Evolutionary conservation across 2,329 filamentous ascomycete genomes (phyloP), one percentile per base, ranked within the genome.

Genomic region (Xylariaceae sp.): DNA sequence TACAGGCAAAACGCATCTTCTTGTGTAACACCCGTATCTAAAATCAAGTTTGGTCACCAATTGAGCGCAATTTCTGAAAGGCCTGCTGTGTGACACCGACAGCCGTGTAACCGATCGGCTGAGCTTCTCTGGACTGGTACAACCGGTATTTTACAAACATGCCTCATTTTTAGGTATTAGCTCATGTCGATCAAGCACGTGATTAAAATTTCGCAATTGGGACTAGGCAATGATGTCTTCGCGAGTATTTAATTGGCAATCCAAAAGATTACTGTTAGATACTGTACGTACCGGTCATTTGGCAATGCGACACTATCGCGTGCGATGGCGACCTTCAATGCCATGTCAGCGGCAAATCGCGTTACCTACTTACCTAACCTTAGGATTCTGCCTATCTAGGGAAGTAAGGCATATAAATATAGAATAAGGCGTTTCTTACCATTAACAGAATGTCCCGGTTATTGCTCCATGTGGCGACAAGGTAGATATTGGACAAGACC

Each of bases 301-400:
- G 40, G 48, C 36, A 56, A 60, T 62, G 53, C 57, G 51, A 62
- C 60, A 58, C 50, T 55, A 57, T 60, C 57, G 53, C 57, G 57
- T 62, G 60, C 50, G 60, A 58, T 62, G 57, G 49, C 60, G 53
- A 62, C 40, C 47, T 53, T 56, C 39, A 49, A 44, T n/a, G 36
- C 37, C 48, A 14, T 21, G 39, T 31, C 12, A 2, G 23, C 33
- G 14, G 16, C 39, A 33, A 37, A 45, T 39, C 12, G 33, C 26
- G 28, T 23, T 29, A 24, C 16, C n/a, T n/a, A n/a, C n/a, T n/a
- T n/a, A n/a, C n/a, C n/a, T n/a, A n/a, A n/a, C n/a, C n/a, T n/a
- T n/a, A n/a, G n/a, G n/a, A n/a, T n/a, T n/a, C n/a, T n/a, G n/a
- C n/a, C n/a, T 3, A 23, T 12, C 23, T 12, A 23, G 29, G 14